These are phyloP conservation scores for Halophytophthora polymorphica DNA, from an alignment of 352 stramenopile genomes.

Conservation along the genomic window DNA sequence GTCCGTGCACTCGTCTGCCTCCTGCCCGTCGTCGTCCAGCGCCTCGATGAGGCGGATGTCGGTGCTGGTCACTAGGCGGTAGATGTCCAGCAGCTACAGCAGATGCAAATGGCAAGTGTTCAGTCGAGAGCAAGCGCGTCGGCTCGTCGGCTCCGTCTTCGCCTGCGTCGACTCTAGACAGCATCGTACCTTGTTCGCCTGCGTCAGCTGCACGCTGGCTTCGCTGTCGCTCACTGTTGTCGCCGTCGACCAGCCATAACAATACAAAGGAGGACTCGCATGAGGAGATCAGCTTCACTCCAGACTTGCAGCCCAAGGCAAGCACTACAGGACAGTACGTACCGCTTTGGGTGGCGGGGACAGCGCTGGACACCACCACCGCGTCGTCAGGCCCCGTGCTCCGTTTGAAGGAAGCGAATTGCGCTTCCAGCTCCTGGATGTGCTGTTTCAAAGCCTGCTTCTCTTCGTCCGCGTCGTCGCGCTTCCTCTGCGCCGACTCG, in stretches of 20 bases:
- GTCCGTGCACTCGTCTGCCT: constrained; percentile 53
- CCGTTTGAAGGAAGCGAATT: constrained; percentile 49
- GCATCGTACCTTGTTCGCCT: constrained; percentile 64
- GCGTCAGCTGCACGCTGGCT: constrained; percentile 48
- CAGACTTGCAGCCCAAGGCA: background rate
- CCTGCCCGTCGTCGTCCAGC: constrained; percentile 47
- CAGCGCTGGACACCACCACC: constrained; percentile 31
- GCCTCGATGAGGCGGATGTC: constrained; percentile 74
- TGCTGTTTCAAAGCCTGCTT: constrained; percentile 35
- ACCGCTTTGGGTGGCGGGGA: constrained; percentile 26
- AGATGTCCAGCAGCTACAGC: constrained; percentile 68
- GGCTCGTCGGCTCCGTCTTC: background rate
- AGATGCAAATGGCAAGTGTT: constrained; percentile 1
- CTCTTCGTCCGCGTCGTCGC: constrained; percentile 27
- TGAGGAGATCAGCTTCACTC: background rate
- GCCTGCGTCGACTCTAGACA: background rate
- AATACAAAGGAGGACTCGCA: background rate
- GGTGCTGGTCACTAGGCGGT: constrained; percentile 72
- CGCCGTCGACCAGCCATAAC: background rate
- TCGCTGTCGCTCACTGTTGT: constrained; percentile 41
- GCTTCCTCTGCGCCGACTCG: constrained; percentile 30
- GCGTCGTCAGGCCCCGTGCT: constrained; percentile 36
- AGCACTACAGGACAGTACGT: background rate
- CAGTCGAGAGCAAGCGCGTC: background rate
- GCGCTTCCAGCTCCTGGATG: constrained; percentile 53